phyloP scores from a whole-genome alignment of 2,329 filamentous ascomycete genomes.

The Magnaporthales sp. region DNA sequence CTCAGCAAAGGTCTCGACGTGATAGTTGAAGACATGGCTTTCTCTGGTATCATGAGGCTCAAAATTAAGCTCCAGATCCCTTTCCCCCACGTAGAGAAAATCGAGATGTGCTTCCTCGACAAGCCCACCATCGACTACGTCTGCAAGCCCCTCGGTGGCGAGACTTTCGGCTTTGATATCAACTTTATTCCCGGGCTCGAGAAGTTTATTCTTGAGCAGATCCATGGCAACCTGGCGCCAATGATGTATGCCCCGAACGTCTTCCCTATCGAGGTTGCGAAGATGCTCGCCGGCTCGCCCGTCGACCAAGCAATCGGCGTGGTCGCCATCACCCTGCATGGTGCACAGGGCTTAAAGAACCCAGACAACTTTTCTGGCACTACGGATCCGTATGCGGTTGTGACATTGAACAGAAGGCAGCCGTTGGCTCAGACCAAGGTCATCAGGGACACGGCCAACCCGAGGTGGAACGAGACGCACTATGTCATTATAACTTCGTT shows the following conservation, averaged over 20 bases:
- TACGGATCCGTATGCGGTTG: constrained; percentile 78
- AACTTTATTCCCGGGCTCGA: constrained; percentile 97
- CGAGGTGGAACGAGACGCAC: constrained; percentile 93
- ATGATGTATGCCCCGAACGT: constrained; percentile 99
- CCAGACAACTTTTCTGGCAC: constrained; percentile 88
- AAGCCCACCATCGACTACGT: constrained; percentile 89
- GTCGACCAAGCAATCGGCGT: constrained; percentile 96
- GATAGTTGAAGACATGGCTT: constrained; percentile 96
- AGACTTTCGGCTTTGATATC: constrained; percentile 95
- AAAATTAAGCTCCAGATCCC: constrained; percentile 96
- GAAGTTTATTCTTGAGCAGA: constrained; percentile 88
- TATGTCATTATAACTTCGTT: constrained; percentile 92
- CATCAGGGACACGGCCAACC: constrained; percentile 74
- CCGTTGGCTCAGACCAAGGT: constrained; percentile 85
- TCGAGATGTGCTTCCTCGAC: constrained; percentile 92
- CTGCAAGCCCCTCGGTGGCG: constrained; percentile 93
- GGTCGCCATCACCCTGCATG: constrained; percentile 81
- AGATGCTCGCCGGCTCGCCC: constrained; percentile 90
- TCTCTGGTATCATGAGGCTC: constrained; percentile 89
- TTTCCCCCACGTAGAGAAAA: constrained; percentile 88
- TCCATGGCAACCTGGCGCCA: constrained; percentile 84
- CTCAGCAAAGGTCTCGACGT: constrained; percentile 96
- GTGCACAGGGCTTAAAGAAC: constrained; percentile 88
- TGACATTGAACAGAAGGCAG: constrained; percentile 76
- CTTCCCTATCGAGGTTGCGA: constrained; percentile 96